phyloP scores from a whole-genome alignment of 2,329 filamentous ascomycete species.

The Colletotrichum graminicola region DNA sequence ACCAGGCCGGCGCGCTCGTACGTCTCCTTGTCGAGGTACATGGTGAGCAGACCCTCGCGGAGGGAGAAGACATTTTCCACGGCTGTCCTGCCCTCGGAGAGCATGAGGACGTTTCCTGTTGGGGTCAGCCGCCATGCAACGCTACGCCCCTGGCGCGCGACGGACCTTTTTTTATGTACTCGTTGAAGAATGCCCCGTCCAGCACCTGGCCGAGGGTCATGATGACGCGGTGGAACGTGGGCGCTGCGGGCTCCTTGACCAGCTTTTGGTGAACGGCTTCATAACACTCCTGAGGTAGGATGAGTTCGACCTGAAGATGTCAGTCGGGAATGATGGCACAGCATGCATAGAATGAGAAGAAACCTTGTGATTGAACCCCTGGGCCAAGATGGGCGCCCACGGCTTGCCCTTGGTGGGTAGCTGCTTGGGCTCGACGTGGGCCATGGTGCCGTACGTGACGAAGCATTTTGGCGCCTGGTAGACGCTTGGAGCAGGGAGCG shows the following conservation, averaged over 20 bases:
- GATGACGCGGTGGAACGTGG: constrained; percentile 74
- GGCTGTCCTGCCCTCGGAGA: constrained; percentile 80
- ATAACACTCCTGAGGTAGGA: constrained; percentile 76
- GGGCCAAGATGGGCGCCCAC: constrained; percentile 75
- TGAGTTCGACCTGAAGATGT: constrained; percentile 69
- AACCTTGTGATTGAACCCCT: constrained; percentile 78
- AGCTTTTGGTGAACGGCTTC: constrained; percentile 67
- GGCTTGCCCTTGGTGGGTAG: constrained; percentile 80
- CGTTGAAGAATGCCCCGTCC: constrained; percentile 81
- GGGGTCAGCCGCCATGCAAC: background rate
- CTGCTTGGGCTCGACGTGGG: constrained; percentile 78
- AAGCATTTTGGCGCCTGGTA: constrained; percentile 77
- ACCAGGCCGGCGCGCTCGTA: constrained; percentile 87
- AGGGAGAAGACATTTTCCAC: constrained; percentile 81
- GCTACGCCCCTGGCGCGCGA: background rate
- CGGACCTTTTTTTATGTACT: constrained; percentile 83
- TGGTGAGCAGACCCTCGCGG: constrained; percentile 75
- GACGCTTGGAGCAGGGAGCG: constrained; percentile 58
- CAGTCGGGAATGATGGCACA: background rate
- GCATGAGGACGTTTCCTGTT: constrained; percentile 82
- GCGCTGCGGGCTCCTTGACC: constrained; percentile 50
- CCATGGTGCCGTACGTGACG: constrained; percentile 76
- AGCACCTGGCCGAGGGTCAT: constrained; percentile 81
- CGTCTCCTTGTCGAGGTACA: constrained; percentile 83
- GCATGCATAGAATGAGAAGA: constrained; percentile 11